Evolutionary conservation across 768 basidiomycete species (phyloP).

Genomic region (Serendipita sp.): DNA sequence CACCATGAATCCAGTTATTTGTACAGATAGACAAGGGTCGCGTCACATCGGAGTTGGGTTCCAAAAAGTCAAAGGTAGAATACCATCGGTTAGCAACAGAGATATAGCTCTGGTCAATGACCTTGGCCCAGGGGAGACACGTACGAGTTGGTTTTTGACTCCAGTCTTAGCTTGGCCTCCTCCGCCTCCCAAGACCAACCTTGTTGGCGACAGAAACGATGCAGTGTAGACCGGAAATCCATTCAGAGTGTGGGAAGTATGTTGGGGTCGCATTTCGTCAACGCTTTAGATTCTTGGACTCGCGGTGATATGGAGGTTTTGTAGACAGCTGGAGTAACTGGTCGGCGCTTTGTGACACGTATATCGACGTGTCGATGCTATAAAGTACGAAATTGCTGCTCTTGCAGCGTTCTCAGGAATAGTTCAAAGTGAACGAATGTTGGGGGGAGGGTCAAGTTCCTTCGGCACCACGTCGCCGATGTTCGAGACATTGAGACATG

Average conservation of each 20-base stretch:
- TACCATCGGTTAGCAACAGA: neutral
- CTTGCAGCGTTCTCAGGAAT: neutral
- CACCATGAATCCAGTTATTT: too few species aligned
- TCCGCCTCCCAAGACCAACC: slow-evolving; percentile 68
- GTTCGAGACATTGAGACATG: too few species aligned
- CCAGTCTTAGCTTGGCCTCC: slow-evolving; percentile 76
- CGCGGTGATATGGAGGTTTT: neutral
- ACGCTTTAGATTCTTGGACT: neutral
- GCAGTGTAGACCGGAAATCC: slow-evolving; percentile 83
- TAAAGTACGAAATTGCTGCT: neutral
- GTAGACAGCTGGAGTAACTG: neutral
- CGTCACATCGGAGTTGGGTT: too few species aligned
- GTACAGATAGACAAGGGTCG: too few species aligned
- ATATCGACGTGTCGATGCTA: neutral
- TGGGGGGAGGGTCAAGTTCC: neutral
- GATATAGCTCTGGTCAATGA: neutral
- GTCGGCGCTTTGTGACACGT: neutral
- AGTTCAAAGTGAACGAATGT: neutral
- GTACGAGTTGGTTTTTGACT: slow-evolving; percentile 85
- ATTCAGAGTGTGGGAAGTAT: slow-evolving; percentile 60
- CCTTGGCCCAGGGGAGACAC: slow-evolving; percentile 17
- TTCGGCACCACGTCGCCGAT: too few species aligned
- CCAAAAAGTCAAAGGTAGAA: neutral
- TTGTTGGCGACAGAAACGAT: slow-evolving; percentile 55
- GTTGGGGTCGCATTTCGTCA: slow-evolving; percentile 57